Conservation (phyloP, 164 flowering plant species). For the Tetracentron sinense region DNA sequence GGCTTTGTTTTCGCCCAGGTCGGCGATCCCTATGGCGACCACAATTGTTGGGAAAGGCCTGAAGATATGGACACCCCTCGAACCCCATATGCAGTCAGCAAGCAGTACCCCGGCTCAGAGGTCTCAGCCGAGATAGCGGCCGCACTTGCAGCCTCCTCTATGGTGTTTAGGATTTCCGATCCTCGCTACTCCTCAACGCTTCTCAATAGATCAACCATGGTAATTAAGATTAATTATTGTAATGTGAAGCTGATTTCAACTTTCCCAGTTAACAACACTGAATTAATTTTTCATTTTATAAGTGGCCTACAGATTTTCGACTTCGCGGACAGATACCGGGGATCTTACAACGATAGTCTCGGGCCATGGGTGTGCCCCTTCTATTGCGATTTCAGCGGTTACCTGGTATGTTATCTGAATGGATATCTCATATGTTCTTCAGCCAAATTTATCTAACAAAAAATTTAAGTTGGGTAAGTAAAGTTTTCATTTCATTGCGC, state of each 20-base stretch:
- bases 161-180: constrained; percentile 36
- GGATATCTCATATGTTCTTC: not conserved
- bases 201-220: constrained; percentile 42
- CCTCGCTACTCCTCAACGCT: constrained; percentile 38
- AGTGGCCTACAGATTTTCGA: constrained; percentile 34
- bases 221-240: constrained; percentile 5
- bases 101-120: constrained; percentile 57
- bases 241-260: not conserved
- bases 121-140: constrained; percentile 74
- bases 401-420: constrained; percentile 40
- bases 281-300: not conserved
- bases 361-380: constrained; percentile 53
- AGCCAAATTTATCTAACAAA: not conserved
- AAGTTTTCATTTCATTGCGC: not conserved
- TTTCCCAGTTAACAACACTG: not conserved
- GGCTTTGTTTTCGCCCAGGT: no score
- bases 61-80: no score
- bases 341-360: constrained; percentile 45
- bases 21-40: no score
- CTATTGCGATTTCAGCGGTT: constrained; percentile 58
- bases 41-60: no score
- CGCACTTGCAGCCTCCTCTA: constrained; percentile 65
- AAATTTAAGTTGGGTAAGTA: not conserved
- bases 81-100: constrained; percentile 14
- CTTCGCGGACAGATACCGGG: constrained; percentile 52